Evolutionary conservation across 108 stramenopile genomes (phyloP).

Genomic region (Cyclotella sp.): DNA sequence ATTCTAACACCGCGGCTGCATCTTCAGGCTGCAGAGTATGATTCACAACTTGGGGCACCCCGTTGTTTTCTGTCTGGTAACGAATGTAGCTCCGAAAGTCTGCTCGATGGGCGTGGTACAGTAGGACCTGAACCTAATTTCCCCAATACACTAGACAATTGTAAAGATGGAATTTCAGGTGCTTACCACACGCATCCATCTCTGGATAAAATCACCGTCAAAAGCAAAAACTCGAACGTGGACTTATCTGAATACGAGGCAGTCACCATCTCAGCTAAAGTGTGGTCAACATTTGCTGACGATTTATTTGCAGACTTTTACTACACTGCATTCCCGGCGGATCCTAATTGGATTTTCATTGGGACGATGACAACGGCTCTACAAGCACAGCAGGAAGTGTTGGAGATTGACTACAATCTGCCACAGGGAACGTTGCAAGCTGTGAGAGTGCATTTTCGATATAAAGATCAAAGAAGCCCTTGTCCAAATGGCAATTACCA

Average conservation of each 20-base stretch:
- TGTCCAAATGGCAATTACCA: neutral
- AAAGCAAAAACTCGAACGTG: neutral
- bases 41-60: slow-evolving; percentile 1
- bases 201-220: neutral
- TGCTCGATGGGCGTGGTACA: neutral
- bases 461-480: neutral
- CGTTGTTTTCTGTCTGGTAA: neutral
- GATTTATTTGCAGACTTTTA: slow-evolving; percentile 13
- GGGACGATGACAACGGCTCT: neutral
- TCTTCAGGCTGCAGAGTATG: slow-evolving; percentile 12
- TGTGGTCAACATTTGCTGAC: slow-evolving; percentile 1
- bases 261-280: neutral
- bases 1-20: no score
- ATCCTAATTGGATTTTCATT: slow-evolving; percentile 6
- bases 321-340: neutral
- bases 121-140: neutral
- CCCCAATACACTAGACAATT: slow-evolving; percentile 9
- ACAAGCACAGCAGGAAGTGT: neutral
- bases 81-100: neutral
- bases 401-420: neutral
- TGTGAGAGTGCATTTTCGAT: neutral
- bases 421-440: slow-evolving; percentile 3
- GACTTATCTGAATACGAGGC: slow-evolving; percentile 5
- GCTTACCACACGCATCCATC: slow-evolving; percentile 4
- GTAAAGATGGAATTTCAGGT: neutral